Evolutionary conservation across 805 yeast species (phyloP).

Genomic region (Kodamaea hsintzibuensis): DNA sequence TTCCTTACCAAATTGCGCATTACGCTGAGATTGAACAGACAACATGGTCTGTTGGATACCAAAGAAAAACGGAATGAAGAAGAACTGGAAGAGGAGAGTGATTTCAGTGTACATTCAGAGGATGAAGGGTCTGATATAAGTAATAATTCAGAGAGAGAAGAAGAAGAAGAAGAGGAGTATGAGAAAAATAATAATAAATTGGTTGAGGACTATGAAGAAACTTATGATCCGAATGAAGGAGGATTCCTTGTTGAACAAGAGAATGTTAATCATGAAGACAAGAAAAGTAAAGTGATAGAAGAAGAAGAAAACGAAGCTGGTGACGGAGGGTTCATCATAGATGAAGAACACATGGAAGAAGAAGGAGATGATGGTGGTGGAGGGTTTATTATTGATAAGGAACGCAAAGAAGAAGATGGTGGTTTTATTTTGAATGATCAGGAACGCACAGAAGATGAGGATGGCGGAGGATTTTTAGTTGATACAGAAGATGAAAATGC

Average conservation of each 20-base stretch:
- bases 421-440: slow-evolving; percentile 18
- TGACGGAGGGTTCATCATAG: slow-evolving; percentile 21
- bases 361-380: slow-evolving; percentile 3
- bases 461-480: slow-evolving; percentile 8
- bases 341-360: no score
- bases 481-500: slow-evolving; percentile 8
- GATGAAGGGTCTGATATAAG: slow-evolving; percentile 11
- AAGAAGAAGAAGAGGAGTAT: neutral
- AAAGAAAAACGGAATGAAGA: slow-evolving; percentile 10
- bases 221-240: slow-evolving; percentile 18
- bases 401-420: slow-evolving; percentile 11
- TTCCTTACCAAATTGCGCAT: slow-evolving; percentile 53
- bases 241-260: slow-evolving; percentile 25
- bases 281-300: slow-evolving; percentile 10
- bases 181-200: neutral
- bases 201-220: neutral
- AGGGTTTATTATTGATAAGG: slow-evolving; percentile 1
- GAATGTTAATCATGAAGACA: no score
- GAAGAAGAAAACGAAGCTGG: slow-evolving; percentile 13
- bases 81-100: slow-evolving; percentile 12
- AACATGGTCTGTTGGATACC: slow-evolving; percentile 47
- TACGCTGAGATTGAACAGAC: slow-evolving; percentile 42
- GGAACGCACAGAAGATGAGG: slow-evolving; percentile 5
- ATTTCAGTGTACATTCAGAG: slow-evolving; percentile 19
- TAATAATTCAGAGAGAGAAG: neutral